These are phyloP conservation scores for Fraxinus quadrangulata DNA, from an alignment of 257 asterid species.

Conservation along the genomic window DNA sequence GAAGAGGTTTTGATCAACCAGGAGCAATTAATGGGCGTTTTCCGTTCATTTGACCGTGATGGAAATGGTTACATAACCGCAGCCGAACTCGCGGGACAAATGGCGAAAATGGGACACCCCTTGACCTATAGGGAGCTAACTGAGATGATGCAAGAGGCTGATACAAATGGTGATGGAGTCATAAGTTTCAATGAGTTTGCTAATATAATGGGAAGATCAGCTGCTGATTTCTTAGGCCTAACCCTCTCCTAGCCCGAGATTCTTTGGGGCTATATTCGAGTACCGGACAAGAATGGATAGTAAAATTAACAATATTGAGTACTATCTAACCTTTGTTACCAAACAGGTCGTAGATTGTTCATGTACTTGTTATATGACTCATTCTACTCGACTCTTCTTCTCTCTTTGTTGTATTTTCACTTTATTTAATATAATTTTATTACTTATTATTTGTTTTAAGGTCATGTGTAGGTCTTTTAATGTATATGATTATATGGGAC, in stretches of 20 bases:
- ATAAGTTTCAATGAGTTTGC: constrained; percentile 77
- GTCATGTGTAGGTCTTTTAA: background rate
- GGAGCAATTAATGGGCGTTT: constrained; percentile 70
- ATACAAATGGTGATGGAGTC: constrained; percentile 84
- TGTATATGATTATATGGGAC: constrained; percentile 1
- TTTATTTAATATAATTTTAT: background rate
- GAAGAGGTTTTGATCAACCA: constrained; percentile 64
- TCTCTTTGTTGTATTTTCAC: background rate
- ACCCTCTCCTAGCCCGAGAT: constrained; percentile 29
- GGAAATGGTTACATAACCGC: constrained; percentile 87
- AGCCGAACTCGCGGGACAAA: constrained; percentile 81
- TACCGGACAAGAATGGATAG: constrained; percentile 11
- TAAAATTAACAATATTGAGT: background rate
- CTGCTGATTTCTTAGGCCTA: constrained; percentile 66
- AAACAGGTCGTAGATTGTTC: constrained; percentile 12
- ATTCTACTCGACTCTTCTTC: constrained; percentile 10
- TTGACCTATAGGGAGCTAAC: constrained; percentile 75
- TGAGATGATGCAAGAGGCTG: constrained; percentile 86
- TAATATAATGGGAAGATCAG: constrained; percentile 68
- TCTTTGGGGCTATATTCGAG: background rate
- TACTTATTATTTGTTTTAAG: background rate
- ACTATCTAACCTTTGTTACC: background rate
- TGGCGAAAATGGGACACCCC: constrained; percentile 95
- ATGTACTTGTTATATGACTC: constrained; percentile 9
- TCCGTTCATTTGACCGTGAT: constrained; percentile 82